Base-by-base conservation (phyloP, 1,284 basidiomycete species). In the Inonotus obliquus region DNA sequence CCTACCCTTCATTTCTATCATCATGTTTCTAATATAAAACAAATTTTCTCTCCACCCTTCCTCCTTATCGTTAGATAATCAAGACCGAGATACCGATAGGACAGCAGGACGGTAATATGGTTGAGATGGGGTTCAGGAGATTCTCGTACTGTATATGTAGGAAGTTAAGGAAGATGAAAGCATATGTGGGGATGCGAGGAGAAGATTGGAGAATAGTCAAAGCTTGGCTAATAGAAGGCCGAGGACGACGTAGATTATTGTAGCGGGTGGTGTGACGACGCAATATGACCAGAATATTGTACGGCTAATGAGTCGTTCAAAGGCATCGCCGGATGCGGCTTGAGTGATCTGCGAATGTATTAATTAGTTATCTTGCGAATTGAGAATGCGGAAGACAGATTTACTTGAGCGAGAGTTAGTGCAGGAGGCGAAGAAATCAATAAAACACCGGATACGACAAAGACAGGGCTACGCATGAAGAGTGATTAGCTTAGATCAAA, bases 231-330 rank as follows among this genome's bases (percentile, higher is more conserved):
- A 69, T 47, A 85, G 61, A 54, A 94, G 73, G 0, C 90, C 91
- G 17, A 92, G 70, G 53, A 94, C 81, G 52, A 94, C 88, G 69
- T 86, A 89, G 19, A 81, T 69, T 62, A 94, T 85, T 54, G 87
- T 92, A 35, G 88, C 78, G 1, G 91, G 90, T 2, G 94, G 92
- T 0, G 93, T 94, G 59, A 94, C 77, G 25, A 93, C 76, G 69
- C 87, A 90, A 68, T 92, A 92, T 2, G 85, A 79, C 90, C 91
- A 92, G 71, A 92, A 92, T 57, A 92, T 86, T 0, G 91, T 92
- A 27, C 85, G 77, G 63, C 85, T 89, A 69, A 98, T 92, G 54
- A 98, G 81, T 5, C 92, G 80, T 74, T 98, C 95, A 70, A 98
- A 96, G 0, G 92, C 89, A 69, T 94, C 91, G 10, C 92, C 92